Evolutionary conservation across 495 filamentous ascomycete species (phyloP).

Genomic region (Penicillium canariense): DNA sequence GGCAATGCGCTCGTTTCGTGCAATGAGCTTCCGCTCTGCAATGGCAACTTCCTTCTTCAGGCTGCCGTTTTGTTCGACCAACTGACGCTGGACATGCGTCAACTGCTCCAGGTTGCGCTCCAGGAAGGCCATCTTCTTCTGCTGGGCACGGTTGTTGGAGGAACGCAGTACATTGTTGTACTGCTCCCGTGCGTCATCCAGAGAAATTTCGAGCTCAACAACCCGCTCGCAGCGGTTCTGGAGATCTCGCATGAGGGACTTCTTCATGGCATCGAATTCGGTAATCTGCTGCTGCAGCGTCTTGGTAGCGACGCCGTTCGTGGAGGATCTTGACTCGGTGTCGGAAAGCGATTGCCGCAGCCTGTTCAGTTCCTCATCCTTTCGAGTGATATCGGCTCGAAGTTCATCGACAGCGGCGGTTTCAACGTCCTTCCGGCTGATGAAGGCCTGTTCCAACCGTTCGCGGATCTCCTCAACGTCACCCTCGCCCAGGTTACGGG

Average conservation of each 20-base stretch:
- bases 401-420: slow-evolving; percentile 68
- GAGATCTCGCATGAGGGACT: slow-evolving; percentile 96
- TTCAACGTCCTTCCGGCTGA: slow-evolving; percentile 68
- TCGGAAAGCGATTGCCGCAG: slow-evolving; percentile 75
- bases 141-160: slow-evolving; percentile 95
- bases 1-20: slow-evolving; percentile 92
- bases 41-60: slow-evolving; percentile 99
- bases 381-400: slow-evolving; percentile 65
- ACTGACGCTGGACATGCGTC: slow-evolving; percentile 92
- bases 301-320: slow-evolving; percentile 76
- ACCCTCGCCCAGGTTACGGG: slow-evolving; percentile 72
- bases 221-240: slow-evolving; percentile 98
- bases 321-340: slow-evolving; percentile 59
- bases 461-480: slow-evolving; percentile 82
- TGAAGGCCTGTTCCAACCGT: slow-evolving; percentile 71
- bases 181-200: slow-evolving; percentile 96
- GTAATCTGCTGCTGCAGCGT: slow-evolving; percentile 96
- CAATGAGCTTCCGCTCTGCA: slow-evolving; percentile 93
- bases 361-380: slow-evolving; percentile 72
- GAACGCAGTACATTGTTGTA: slow-evolving; percentile 96
- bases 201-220: slow-evolving; percentile 93
- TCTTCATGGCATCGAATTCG: slow-evolving; percentile 99
- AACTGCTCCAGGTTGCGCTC: slow-evolving; percentile 98
- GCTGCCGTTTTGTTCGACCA: slow-evolving; percentile 94
- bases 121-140: slow-evolving; percentile 99